These are phyloP conservation scores for Cadophora sp. DNA, from an alignment of 2,329 filamentous ascomycete species.

Conservation along the genomic window DNA sequence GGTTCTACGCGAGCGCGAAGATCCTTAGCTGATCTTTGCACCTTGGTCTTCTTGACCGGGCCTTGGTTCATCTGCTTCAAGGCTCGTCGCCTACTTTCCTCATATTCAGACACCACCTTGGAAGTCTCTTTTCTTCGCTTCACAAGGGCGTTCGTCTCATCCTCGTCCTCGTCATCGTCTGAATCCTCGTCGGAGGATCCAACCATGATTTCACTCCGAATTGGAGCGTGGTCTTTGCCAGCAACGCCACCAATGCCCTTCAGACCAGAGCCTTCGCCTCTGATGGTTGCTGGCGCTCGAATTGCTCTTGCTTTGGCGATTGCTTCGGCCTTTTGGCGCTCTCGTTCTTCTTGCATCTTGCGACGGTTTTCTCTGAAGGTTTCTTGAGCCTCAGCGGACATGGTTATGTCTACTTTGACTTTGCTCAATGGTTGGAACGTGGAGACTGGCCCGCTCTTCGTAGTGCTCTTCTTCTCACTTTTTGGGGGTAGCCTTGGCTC, in stretches of 20 bases:
- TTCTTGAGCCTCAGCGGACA: conserved; percentile 44
- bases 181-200: conserved; percentile 76
- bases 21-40: conserved; percentile 85
- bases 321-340: conserved; percentile 72
- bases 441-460: not conserved
- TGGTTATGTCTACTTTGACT: conserved; percentile 30
- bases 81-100: conserved; percentile 52
- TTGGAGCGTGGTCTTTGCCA: conserved; percentile 78
- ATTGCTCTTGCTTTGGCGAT: conserved; percentile 73
- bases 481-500: conserved; percentile 38
- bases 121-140: conserved; percentile 50
- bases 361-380: conserved; percentile 76
- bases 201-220: conserved; percentile 90
- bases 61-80: conserved; percentile 62
- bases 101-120: conserved; percentile 49
- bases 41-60: conserved; percentile 84
- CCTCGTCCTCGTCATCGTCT: conserved; percentile 74
- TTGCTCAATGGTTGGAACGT: conserved; percentile 32
- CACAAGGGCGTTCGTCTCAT: conserved; percentile 52
- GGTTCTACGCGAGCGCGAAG: conserved; percentile 92
- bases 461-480: conserved; percentile 16
- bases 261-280: conserved; percentile 80
- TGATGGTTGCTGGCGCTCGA: conserved; percentile 60
- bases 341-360: conserved; percentile 76
- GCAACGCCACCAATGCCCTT: conserved; percentile 72